Percentiles rank a stretch among this genome's conserved stretches.
Conservation (phyloP, 176 grass and related monocot genomes). For the Luzula sylvatica region DNA sequence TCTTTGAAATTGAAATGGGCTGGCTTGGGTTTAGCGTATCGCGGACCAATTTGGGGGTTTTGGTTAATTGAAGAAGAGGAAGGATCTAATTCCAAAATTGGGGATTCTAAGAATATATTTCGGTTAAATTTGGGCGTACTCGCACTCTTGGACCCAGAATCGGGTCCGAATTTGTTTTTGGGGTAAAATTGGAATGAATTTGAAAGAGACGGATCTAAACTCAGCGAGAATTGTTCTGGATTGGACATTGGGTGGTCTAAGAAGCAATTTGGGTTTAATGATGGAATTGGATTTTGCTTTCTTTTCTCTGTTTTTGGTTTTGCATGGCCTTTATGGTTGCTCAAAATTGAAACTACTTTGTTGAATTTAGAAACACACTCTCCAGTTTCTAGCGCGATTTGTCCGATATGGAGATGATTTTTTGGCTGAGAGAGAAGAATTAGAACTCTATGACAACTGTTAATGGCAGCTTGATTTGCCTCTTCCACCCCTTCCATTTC, state of each 20-base stretch:
- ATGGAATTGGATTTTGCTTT: conserved; percentile 11
- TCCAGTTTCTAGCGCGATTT: conserved; percentile 18
- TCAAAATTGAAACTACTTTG: conserved; percentile 27
- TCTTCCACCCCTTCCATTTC: conserved; percentile 36
- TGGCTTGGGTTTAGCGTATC: conserved; percentile 13
- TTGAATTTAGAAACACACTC: conserved; percentile 32
- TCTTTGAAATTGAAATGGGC: conserved; percentile 15
- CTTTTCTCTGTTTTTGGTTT: conserved; percentile 21
- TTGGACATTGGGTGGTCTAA: conserved; percentile 23
- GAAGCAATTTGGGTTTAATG: conserved; percentile 22
- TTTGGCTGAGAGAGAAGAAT: conserved; percentile 22
- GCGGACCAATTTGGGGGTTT: not conserved
- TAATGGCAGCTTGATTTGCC: conserved; percentile 30
- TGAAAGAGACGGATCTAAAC: conserved; percentile 4
- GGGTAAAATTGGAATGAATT: conserved; percentile 25
- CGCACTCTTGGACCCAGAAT: conserved; percentile 2
- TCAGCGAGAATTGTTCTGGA: conserved; percentile 3
- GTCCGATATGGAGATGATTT: conserved; percentile 19
- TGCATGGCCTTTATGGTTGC: conserved; percentile 22
- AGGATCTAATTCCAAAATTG: conserved; percentile 16
- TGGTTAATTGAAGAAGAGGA: conserved; percentile 24
- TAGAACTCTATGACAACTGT: conserved; percentile 31
- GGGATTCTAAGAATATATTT: conserved; percentile 25
- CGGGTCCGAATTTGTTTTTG: conserved; percentile 8
- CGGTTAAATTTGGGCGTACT: conserved; percentile 17